Percentiles rank a stretch among this genome's conserved stretches.
Conservation (phyloP, 1,284 basidiomycete genomes). For the Trichosporon sp. region DNA sequence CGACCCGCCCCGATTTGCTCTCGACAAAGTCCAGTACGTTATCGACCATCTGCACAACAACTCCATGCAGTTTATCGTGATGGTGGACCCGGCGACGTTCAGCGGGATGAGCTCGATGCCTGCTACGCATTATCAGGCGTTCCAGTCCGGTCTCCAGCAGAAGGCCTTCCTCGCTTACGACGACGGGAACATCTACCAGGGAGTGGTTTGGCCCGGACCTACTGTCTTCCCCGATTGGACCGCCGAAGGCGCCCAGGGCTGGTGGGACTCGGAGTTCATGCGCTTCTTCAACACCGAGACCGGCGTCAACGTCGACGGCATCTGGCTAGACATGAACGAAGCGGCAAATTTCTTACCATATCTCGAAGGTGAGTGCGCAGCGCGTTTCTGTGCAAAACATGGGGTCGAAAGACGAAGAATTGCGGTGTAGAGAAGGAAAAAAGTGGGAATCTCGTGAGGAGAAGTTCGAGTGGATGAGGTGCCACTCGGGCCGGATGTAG, state of each 20-base stretch:
- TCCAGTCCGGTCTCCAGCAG: constrained; percentile 62
- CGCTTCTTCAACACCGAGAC: constrained; percentile 61
- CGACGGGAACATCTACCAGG: constrained; percentile 65
- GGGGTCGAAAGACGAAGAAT: not conserved
- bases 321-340: constrained; percentile 70
- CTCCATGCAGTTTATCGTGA: constrained; percentile 66
- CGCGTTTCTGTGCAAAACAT: not conserved
- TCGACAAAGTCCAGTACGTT: constrained; percentile 67
- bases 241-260: constrained; percentile 62
- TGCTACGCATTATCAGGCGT: constrained; percentile 61
- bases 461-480: not conserved
- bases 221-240: constrained; percentile 71
- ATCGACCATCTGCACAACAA: constrained; percentile 65
- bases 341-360: constrained; percentile 56
- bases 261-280: constrained; percentile 66
- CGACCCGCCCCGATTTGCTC: constrained; percentile 69
- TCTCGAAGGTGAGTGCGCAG: constrained; percentile 17
- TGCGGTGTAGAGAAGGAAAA: not conserved
- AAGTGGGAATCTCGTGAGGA: not conserved
- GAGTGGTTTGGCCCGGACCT: constrained; percentile 72
- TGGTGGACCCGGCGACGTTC: constrained; percentile 71
- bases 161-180: constrained; percentile 66
- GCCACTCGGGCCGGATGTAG: not conserved
- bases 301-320: constrained; percentile 51
- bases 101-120: constrained; percentile 27